A percentile compares a stretch with the other conserved stretches of the same genome.
These are phyloP conservation scores for Danielia reshetovae DNA, from an alignment of 805 yeast genomes.

Conservation along the genomic window DNA sequence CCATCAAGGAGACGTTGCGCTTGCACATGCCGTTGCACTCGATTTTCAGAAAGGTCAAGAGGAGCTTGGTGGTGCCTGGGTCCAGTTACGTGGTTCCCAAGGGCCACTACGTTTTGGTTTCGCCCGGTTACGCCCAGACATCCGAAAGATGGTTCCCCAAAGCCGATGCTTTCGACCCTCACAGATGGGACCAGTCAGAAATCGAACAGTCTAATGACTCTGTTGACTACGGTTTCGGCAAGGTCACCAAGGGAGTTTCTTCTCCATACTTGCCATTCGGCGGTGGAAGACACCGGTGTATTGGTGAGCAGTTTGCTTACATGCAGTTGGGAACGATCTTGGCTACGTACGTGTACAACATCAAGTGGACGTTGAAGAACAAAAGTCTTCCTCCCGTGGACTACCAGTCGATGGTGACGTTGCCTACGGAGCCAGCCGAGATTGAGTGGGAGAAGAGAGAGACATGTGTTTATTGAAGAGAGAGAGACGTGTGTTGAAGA, in stretches of 20 bases:
- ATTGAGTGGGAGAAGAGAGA: conserved; percentile 68
- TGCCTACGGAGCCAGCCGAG: conserved; percentile 76
- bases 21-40: conserved; percentile 97
- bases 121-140: conserved; percentile 89
- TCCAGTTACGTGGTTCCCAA: conserved; percentile 77
- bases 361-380: conserved; percentile 64
- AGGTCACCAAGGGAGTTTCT: conserved; percentile 90
- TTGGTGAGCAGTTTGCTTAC: conserved; percentile 97
- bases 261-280: conserved; percentile 98
- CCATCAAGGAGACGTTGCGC: conserved; percentile 90
- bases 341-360: conserved; percentile 66
- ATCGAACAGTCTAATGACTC: conserved; percentile 31
- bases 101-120: conserved; percentile 85
- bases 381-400: conserved; percentile 60
- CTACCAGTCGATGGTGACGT: conserved; percentile 87
- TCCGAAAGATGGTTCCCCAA: conserved; percentile 76
- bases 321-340: conserved; percentile 86
- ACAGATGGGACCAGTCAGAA: conserved; percentile 62
- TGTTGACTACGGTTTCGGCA: conserved; percentile 96
- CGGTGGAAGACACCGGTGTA: conserved; percentile 99
- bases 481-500: too few species aligned
- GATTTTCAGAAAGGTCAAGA: conserved; percentile 84
- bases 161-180: conserved; percentile 70
- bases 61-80: conserved; percentile 74
- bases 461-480: conserved; percentile 27